Conservation (phyloP, 1,284 basidiomycete species). For the Malassezia arunalokei region DNA sequence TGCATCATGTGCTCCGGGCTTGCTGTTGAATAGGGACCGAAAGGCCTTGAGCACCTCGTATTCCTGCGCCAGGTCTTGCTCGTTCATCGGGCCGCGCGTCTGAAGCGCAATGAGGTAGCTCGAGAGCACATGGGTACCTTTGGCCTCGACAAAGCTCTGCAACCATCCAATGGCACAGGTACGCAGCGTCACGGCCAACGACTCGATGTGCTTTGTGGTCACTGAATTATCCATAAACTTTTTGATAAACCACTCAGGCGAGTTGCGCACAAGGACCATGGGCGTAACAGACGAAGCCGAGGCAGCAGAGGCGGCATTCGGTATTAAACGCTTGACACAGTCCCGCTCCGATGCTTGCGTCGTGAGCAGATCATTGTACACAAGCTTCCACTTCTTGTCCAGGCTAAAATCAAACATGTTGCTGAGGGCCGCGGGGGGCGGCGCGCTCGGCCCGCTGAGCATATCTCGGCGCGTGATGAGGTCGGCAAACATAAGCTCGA, state of each 20-base stretch:
- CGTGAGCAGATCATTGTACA: constrained; percentile 69
- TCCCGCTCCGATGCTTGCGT: constrained; percentile 56
- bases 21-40: constrained; percentile 67
- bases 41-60: constrained; percentile 82
- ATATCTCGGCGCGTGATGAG: constrained; percentile 44
- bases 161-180: constrained; percentile 46
- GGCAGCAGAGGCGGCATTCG: constrained; percentile 49
- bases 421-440: constrained; percentile 31
- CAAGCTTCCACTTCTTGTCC: constrained; percentile 85
- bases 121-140: constrained; percentile 68
- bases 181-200: constrained; percentile 67
- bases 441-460: constrained; percentile 32
- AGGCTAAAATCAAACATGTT: constrained; percentile 41
- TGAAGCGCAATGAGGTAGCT: constrained; percentile 52
- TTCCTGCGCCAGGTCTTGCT: constrained; percentile 62
- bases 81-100: constrained; percentile 40
- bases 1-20: constrained; percentile 65
- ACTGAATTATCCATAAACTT: constrained; percentile 78
- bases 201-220: constrained; percentile 64
- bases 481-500: constrained; percentile 43
- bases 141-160: constrained; percentile 51
- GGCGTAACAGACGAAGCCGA: constrained; percentile 47
- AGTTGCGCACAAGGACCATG: constrained; percentile 40
- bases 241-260: constrained; percentile 60
- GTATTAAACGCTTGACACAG: constrained; percentile 47